Evolutionary conservation across 129 eudicot species (phyloP), one percentile per base, ranked within the genome.

Genomic region (Logfia minima): DNA sequence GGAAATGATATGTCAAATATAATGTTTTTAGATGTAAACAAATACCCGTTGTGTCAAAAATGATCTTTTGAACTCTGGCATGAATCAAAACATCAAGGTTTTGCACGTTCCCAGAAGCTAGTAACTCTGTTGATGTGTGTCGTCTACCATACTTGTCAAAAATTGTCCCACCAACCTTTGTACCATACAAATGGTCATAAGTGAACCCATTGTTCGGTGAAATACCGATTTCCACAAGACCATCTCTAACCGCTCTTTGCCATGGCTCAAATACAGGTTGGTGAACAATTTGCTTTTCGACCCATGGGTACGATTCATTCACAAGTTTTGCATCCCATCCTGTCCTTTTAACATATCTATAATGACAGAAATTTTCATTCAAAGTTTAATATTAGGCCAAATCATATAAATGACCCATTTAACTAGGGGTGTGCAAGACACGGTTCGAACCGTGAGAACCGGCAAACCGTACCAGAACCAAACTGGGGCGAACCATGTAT

Each of bases 121-220:
- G 87, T 53, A 94, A 84, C 88, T 94, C 97, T 0, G 93, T 96
- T 9, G 96, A 92, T 3, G 96, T 89, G 84, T 85, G 93, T 71
- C 99, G 97, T 34, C 92, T 92, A 2, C 96, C 99, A 26, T 48
- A 83, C 62, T 78, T 82, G 52, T 94, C 99, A 62, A 94, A 94
- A 61, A 89, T 91, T 21, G 96, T 94, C n/a, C 99, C 99, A 5
- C 98, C 98, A 11, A 93, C 79, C 71, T 93, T 93, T 70, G 98
- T 93, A 53, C 98, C 98, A 29, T 90, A 89, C 70, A 90, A 31
- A 71, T 93, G 98, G 75, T 93, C 97, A 70, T 87, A 93, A 24
- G 98, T 90, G 85, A 89, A 93, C 18, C 98, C 98, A 58, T 93
- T 93, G 84, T 80, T 77, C 18, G 98, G 98, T 8, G 97, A 80